These are phyloP conservation scores for Exserohilum rostratum DNA, from an alignment of 2,329 filamentous ascomycete species.

Conservation along the genomic window DNA sequence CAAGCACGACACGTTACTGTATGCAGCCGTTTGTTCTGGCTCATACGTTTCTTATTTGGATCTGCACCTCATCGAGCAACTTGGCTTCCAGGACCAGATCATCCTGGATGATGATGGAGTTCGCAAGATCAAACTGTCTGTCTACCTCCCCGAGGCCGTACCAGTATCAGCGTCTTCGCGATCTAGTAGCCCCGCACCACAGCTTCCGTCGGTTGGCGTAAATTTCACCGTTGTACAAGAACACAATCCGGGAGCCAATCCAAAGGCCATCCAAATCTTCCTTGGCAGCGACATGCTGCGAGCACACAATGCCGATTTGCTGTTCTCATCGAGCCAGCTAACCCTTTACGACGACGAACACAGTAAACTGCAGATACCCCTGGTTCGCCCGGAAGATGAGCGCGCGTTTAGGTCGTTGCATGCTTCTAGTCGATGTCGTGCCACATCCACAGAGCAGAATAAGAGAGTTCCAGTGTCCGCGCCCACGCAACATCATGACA, in stretches of 20 bases:
- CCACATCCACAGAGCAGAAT: conserved; percentile 6
- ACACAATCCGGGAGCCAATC: conserved; percentile 55
- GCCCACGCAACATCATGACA: conserved; percentile 4
- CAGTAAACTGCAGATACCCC: conserved; percentile 85
- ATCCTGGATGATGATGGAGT: conserved; percentile 69
- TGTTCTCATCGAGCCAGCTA: conserved; percentile 91
- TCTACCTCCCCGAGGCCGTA: conserved; percentile 91
- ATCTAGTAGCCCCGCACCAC: conserved; percentile 73
- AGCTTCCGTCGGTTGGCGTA: conserved; percentile 80
- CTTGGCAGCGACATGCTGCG: conserved; percentile 88
- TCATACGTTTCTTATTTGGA: conserved; percentile 88
- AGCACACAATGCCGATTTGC: conserved; percentile 83
- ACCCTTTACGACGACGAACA: conserved; percentile 85
- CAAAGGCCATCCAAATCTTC: conserved; percentile 78
- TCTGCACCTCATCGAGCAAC: conserved; percentile 72
- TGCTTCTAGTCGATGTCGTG: conserved; percentile 56
- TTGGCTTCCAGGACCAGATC: conserved; percentile 72
- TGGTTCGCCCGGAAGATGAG: conserved; percentile 91
- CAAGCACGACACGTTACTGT: conserved; percentile 85
- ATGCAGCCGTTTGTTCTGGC: conserved; percentile 90
- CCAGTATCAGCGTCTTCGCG: conserved; percentile 77
- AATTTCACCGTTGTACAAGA: conserved; percentile 76
- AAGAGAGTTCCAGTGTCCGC: conserved; percentile 1
- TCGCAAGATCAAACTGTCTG: conserved; percentile 74
- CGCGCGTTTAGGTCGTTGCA: conserved; percentile 76